Evolutionary conservation across 1,139 yeast species (phyloP), one percentile per base, ranked within the genome.

Genomic region (Pichia sp.): DNA sequence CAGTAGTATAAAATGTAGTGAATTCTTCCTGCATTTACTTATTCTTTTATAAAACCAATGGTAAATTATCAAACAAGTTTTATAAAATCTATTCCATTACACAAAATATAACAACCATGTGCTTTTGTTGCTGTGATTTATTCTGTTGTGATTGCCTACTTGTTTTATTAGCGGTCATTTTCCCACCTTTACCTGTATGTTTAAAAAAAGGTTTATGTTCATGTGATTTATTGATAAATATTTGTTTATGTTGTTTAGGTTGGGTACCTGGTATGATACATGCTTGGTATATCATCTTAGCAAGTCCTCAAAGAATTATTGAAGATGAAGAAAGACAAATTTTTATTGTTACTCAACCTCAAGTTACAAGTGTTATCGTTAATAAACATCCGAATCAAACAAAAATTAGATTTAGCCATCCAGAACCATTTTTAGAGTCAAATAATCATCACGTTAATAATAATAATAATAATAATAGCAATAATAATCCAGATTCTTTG

Each of bases 111-210:
- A 10, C 10, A 27, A 37, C 26, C 25, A 48, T 46, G 49, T 59
- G 60, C 41, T 50, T 56, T 37, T 64, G 68, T 47, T 66, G 64
- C 56, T 75, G 64, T 38, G 59, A 59, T 45, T 75, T 56, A 38
- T 48, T 54, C 39, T 78, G 60, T 68, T 76, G 79, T 37, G 85
- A 83, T 63, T 71, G 81, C 47, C 61, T 78, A 9, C 73, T 83
- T 39, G 81, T 81, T 30, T 64, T 82, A 0, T 59, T 83, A 11
- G 81, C 86, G 0, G 75, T 83, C 31, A 62, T 83, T 45, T 74
- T 81, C 66, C 89, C 90, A 1, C 89, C 90, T 0, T 67, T 83
- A 46, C 86, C 89, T 0, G 89, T 83, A 28, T 76, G 82, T 76
- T 73, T 83, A 52, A 78, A 85, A 60, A 69, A 81, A 49, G 89